Conservation (phyloP, 352 stramenopile species). For the Phytopythium cucurbitacearum region DNA sequence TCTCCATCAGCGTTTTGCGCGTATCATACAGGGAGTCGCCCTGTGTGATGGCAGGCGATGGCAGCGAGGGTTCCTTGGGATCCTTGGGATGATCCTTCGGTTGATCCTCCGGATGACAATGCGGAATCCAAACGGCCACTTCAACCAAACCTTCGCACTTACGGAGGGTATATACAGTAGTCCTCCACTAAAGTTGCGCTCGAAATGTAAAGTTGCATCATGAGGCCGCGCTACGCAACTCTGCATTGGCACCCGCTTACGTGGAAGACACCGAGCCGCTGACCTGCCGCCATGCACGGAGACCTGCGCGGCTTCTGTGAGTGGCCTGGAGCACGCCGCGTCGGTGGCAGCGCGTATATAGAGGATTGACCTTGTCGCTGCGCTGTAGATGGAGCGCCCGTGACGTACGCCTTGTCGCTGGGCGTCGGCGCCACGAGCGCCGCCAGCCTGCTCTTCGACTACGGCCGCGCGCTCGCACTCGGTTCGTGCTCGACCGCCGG, state of each 20-base stretch:
- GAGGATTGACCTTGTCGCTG: conserved; percentile 3
- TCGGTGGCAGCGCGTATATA: not conserved
- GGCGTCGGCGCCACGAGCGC: conserved; percentile 62
- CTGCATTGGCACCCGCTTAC: not conserved
- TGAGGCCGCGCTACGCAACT: not conserved
- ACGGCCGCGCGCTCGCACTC: conserved; percentile 41
- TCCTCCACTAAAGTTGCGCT: not conserved
- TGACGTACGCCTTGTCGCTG: conserved; percentile 76
- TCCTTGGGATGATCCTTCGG: too few species aligned
- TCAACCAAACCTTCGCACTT: conserved; percentile 3
- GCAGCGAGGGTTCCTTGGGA: too few species aligned
- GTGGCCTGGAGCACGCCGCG: conserved; percentile 13
- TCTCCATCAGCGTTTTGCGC: not conserved
- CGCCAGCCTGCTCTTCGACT: conserved; percentile 58
- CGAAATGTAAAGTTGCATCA: not conserved
- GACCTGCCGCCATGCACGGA: conserved; percentile 41
- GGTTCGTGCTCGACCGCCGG: conserved; percentile 13
- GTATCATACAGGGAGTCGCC: not conserved
- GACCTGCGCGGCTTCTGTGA: conserved; percentile 80
- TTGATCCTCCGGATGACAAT: too few species aligned
- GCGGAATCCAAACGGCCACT: not conserved
- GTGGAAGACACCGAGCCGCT: not conserved
- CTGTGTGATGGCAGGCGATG: too few species aligned
- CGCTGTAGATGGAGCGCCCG: conserved; percentile 59
- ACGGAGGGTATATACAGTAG: not conserved